Base-by-base conservation (phyloP, 2,329 filamentous ascomycete genomes). In the Monilinia aucupariae region DNA sequence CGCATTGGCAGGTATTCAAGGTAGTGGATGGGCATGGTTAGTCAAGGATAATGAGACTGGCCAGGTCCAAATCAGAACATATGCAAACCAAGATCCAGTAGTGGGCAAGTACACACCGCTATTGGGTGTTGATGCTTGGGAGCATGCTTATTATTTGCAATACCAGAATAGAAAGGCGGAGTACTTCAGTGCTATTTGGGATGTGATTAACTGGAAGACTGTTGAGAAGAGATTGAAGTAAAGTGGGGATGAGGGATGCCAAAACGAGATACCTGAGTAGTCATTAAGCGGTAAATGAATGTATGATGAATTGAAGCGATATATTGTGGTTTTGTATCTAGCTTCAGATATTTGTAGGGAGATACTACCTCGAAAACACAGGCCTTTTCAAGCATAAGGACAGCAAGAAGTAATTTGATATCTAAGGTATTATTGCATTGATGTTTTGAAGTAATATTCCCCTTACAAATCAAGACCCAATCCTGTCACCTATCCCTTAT, bases 101-200 rank as follows among this genome's bases (percentile, higher is more conserved):
- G 84, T 91, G 17, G 92, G 92, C 56, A 89, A 89, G 75, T 91
- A 89, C 75, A 82, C 86, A 72, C 92, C 92, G 45, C 81, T 97
- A 55, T 79, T 97, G 53, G 92, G 92, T 63, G 88, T 97, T 72
- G 92, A 97, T 79, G 92, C 92, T 61, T 96, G 92, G 92, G 92
- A 96, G 82, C 92, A 96, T 78, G 92, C 92, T 59, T 96, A 96
- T 82, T 96, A 96, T 79, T 82, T 96, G 66, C 91, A 96, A 81
- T 96, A 96, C 80, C 85, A 96, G 85, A 96, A 96, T 83, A 88
- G 91, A 78, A 96, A 96, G 86, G 92, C 89, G 64, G 92, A 96
- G 80, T 96, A 96, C 82, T 96, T 96, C 78, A 84, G 84, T 72
- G 91, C 91, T 64, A 89, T 96, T 75, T 96, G 92, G 92, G 90